These are phyloP conservation scores for Melampsora larici-populina DNA, from an alignment of 1,284 basidiomycete species.

Conservation along the genomic window DNA sequence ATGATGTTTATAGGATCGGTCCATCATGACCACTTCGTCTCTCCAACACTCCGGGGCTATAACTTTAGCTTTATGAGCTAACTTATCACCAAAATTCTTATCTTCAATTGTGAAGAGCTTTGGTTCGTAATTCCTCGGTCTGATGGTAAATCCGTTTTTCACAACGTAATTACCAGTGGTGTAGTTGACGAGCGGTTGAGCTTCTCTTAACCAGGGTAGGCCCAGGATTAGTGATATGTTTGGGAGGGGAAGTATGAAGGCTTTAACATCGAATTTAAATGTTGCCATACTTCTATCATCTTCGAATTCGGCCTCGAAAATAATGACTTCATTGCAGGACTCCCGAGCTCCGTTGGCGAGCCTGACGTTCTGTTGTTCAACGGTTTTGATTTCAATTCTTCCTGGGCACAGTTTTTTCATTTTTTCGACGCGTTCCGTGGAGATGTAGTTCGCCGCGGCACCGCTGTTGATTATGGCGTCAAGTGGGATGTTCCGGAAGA, in stretches of 20 bases:
- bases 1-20: too few relatives aligned
- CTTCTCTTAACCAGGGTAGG: background rate
- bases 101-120: background rate
- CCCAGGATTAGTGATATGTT: slow-evolving; percentile 6
- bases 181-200: too few relatives aligned
- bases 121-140: background rate
- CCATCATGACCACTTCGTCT: too few relatives aligned
- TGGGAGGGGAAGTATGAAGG: slow-evolving; percentile 1
- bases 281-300: background rate
- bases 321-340: background rate
- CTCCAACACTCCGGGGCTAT: too few relatives aligned
- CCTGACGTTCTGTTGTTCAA: background rate
- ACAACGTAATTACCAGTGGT: too few relatives aligned
- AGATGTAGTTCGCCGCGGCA: background rate
- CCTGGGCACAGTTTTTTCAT: background rate
- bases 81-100: background rate
- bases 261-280: background rate
- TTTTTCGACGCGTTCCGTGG: background rate
- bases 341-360: background rate
- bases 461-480: slow-evolving; percentile 5
- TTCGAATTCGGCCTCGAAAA: background rate
- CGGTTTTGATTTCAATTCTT: background rate
- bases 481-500: background rate
- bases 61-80: too few relatives aligned
- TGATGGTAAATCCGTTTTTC: background rate